Percentiles rank a stretch among this genome's conserved stretches.
Conservation (phyloP, 345 rosid genomes). For the Sisymbrium altissimum region DNA sequence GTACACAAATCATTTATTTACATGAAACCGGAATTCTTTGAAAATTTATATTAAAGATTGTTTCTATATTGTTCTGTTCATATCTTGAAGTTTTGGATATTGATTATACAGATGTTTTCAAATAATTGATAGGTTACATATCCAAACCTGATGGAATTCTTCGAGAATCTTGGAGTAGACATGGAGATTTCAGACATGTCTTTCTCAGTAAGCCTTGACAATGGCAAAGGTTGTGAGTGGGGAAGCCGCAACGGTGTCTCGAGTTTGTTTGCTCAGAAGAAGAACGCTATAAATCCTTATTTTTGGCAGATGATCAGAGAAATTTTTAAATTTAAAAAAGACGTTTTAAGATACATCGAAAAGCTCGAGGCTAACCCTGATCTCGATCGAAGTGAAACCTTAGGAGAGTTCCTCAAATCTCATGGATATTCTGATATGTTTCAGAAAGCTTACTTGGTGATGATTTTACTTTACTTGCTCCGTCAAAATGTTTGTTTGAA, state of each 20-base stretch:
- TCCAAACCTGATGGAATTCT: conserved; percentile 93
- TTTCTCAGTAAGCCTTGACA: conserved; percentile 74
- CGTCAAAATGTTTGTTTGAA: neutral
- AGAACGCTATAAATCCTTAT: conserved; percentile 52
- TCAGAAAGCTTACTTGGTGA: conserved; percentile 88
- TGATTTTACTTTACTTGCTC: neutral
- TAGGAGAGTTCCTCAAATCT: conserved; percentile 61
- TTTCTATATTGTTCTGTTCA: too few relatives aligned
- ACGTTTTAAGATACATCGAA: conserved; percentile 67
- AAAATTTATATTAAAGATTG: too few relatives aligned
- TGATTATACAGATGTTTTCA: neutral
- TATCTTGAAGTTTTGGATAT: neutral
- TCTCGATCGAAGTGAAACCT: conserved; percentile 55
- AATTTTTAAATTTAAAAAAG: conserved; percentile 59
- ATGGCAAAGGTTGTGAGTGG: conserved; percentile 82
- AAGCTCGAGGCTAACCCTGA: conserved; percentile 64
- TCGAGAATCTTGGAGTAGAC: conserved; percentile 74
- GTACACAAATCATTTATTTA: neutral
- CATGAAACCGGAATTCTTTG: too few relatives aligned
- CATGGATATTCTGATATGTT: conserved; percentile 76
- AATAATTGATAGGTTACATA: conserved; percentile 65
- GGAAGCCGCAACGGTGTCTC: conserved; percentile 79
- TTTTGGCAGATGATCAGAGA: conserved; percentile 89
- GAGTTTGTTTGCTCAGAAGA: conserved; percentile 73
- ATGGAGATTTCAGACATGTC: conserved; percentile 88